Percentiles rank a stretch among this genome's conserved stretches.
Conservation (phyloP, 495 filamentous ascomycete species). For the Corynascus novoguineensis region DNA sequence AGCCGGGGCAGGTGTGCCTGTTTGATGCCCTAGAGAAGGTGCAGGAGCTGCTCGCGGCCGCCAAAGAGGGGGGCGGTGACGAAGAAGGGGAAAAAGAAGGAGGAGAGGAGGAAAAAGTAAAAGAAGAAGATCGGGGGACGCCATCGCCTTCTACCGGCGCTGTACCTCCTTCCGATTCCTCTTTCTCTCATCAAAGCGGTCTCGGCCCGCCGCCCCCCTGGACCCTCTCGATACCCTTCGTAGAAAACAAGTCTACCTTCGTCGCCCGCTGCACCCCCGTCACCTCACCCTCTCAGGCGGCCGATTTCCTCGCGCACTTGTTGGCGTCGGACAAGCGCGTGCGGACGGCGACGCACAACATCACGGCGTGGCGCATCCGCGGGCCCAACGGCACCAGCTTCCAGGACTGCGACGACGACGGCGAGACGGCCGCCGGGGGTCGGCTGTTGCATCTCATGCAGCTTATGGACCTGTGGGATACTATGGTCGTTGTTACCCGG, state of each 20-base stretch:
- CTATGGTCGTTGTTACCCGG: conserved; percentile 86
- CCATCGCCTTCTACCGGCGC: neutral
- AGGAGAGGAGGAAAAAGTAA: neutral
- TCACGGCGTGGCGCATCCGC: conserved; percentile 59
- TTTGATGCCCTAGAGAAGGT: conserved; percentile 78
- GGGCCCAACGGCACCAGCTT: conserved; percentile 50
- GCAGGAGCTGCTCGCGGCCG: conserved; percentile 26
- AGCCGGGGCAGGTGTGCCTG: conserved; percentile 73
- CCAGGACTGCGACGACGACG: conserved; percentile 94
- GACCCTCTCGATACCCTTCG: conserved; percentile 62
- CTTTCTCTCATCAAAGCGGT: neutral
- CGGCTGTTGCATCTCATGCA: conserved; percentile 85
- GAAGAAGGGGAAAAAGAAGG: neutral
- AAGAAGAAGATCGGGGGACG: neutral
- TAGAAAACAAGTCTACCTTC: conserved; percentile 85
- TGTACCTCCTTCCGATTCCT: neutral
- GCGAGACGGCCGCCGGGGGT: conserved; percentile 88
- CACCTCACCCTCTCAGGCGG: conserved; percentile 60
- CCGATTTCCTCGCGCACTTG: conserved; percentile 62
- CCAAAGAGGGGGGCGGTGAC: conserved; percentile 11
- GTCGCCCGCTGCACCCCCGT: conserved; percentile 69
- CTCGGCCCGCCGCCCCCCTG: conserved; percentile 51
- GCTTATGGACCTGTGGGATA: conserved; percentile 88
- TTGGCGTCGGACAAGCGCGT: conserved; percentile 74
- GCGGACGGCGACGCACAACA: conserved; percentile 86